These are phyloP conservation scores for Trichoderma virens DNA, from an alignment of 495 filamentous ascomycete genomes.

Conservation along the genomic window DNA sequence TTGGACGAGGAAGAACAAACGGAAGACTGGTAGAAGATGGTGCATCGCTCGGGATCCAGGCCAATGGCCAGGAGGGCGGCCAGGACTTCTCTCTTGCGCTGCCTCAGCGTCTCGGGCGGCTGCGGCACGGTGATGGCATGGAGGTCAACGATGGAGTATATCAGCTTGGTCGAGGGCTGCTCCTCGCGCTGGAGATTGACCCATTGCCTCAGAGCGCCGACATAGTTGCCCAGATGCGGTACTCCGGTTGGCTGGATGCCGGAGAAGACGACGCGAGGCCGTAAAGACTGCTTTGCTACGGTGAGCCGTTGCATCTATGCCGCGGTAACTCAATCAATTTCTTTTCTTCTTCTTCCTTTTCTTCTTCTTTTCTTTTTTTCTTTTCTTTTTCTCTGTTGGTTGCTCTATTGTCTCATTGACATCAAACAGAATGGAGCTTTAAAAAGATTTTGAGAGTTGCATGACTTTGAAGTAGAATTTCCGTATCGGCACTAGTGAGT, in stretches of 20 bases:
- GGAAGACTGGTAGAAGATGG: constrained; percentile 77
- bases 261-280: constrained; percentile 62
- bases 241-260: constrained; percentile 94
- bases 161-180: constrained; percentile 44
- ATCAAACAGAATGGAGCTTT: neutral
- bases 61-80: constrained; percentile 79
- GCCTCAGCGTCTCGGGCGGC: constrained; percentile 44
- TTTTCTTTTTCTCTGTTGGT: neutral
- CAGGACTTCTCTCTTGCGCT: constrained; percentile 63
- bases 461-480: neutral
- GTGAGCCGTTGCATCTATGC: neutral
- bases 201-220: constrained; percentile 88
- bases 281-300: neutral
- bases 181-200: constrained; percentile 63
- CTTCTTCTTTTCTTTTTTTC: neutral
- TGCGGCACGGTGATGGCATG: constrained; percentile 84
- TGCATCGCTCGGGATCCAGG: constrained; percentile 62
- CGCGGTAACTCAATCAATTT: neutral
- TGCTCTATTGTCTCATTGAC: neutral
- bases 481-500: neutral
- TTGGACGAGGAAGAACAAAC: constrained; percentile 27
- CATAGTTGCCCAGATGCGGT: constrained; percentile 94
- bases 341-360: neutral
- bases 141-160: constrained; percentile 85
- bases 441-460: neutral